Evolutionary conservation across 2,329 filamentous ascomycete genomes (phyloP).

Genomic region (Onygenales sp.): DNA sequence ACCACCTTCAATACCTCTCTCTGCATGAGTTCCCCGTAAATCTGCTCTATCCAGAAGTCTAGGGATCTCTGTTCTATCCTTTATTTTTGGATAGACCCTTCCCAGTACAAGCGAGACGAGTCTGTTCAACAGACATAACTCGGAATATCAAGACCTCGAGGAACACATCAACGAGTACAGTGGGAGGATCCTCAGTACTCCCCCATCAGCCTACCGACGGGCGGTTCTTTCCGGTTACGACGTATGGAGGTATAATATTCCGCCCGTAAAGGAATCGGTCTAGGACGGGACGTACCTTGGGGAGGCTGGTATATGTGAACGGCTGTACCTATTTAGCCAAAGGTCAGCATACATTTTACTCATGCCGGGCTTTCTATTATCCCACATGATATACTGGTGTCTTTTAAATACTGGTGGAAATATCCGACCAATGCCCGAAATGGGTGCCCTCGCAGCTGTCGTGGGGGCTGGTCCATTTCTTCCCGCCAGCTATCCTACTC

Average conservation of each 20-base stretch:
- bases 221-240: background rate
- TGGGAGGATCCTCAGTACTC: too few species aligned
- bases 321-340: background rate
- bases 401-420: too few species aligned
- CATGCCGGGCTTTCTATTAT: too few species aligned
- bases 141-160: background rate
- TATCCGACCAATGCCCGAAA: too few species aligned
- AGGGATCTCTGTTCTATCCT: background rate
- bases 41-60: background rate
- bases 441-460: too few species aligned
- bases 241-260: conserved; percentile 1
- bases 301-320: background rate
- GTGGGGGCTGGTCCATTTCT: too few species aligned
- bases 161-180: too few species aligned
- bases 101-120: background rate
- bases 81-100: conserved; percentile 1
- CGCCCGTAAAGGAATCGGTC: background rate
- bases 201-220: background rate
- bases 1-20: background rate
- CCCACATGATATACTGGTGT: too few species aligned
- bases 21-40: background rate
- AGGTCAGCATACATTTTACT: background rate
- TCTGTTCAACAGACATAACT: background rate
- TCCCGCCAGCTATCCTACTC: too few species aligned
- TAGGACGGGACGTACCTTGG: background rate